phyloP scores from a whole-genome alignment of 2,329 filamentous ascomycete species.

The Penicillium glabrum region DNA sequence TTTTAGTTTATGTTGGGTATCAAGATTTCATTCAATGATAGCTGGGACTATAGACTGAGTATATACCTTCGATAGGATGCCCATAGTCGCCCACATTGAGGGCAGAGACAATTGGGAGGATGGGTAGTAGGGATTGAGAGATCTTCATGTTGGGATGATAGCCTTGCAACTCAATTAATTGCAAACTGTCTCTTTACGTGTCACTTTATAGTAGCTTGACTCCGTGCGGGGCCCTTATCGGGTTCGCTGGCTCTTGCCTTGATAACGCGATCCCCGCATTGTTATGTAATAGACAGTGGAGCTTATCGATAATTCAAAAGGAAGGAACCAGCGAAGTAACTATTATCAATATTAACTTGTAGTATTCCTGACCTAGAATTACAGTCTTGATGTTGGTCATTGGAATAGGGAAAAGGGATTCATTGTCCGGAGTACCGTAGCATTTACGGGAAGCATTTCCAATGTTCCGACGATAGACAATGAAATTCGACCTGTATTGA shows the following conservation, averaged over 20 bases:
- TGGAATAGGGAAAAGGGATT: background rate
- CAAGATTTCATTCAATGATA: background rate
- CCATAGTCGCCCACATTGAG: slow-evolving; percentile 24
- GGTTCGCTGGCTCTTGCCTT: background rate
- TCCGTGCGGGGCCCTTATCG: background rate
- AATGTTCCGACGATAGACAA: no score
- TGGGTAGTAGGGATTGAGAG: background rate
- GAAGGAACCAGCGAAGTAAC: no score
- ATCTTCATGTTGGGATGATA: background rate
- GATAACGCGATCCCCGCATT: background rate
- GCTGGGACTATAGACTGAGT: background rate
- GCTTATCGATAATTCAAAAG: no score
- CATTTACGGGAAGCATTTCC: no score
- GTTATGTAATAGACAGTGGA: background rate
- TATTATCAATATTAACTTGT: background rate
- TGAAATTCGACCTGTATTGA: no score
- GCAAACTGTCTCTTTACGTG: background rate
- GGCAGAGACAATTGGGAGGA: background rate
- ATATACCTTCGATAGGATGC: slow-evolving; percentile 21
- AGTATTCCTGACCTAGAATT: background rate
- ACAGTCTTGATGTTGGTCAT: background rate
- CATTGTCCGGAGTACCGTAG: no score
- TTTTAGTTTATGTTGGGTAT: background rate
- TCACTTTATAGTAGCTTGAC: background rate
- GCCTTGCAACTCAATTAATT: background rate